Evolutionary conservation across 2,329 filamentous ascomycete genomes (phyloP), one percentile per base, ranked within the genome.

Genomic region (Aureobasidium sp.): DNA sequence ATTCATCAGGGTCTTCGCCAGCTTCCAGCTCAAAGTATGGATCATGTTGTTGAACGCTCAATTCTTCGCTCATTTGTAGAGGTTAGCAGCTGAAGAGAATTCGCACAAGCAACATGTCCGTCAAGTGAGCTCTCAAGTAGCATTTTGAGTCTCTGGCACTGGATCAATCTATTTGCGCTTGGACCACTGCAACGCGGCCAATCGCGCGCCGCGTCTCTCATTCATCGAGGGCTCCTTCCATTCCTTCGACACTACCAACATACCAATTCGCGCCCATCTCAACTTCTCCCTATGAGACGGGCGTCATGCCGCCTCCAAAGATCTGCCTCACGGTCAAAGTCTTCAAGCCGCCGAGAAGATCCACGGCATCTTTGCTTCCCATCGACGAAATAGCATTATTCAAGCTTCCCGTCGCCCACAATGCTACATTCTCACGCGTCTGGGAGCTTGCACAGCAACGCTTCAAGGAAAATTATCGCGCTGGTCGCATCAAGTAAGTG

Each of bases 391-490:
- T n/a, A n/a, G n/a, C n/a, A n/a, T n/a, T n/a, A n/a, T 66, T 68
- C 48, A 60, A 62, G 27, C 53, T 68, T 35, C 63, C 64, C 4
- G 62, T 66, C 17, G 57, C 60, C 35, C 47, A 56, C 3, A 57
- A 66, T n/a, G 55, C 64, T 16, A 66, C 61, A 0, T 63, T 69
- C 51, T 59, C 61, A 50, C 51, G 59, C 10, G 64, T 69, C 1
- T 68, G 65, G 65, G 39, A 14, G 10, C 58, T 59, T 16, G 59
- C 66, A 5, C 64, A 68, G 57, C 59, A 64, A 51, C 62, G 66
- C 11, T 67, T 67, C 59, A 66, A 62, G 53, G 59, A 55, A n/a
- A 68, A 68, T 55, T 69, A 69, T 53, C 7, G 25, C 11, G 38
- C 21, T 27, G 53, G 42, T 12, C 47, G 47, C 34, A 54, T 17